Conservation (phyloP, 2,329 filamentous ascomycete genomes). For the Sclerotinia trifoliorum region DNA sequence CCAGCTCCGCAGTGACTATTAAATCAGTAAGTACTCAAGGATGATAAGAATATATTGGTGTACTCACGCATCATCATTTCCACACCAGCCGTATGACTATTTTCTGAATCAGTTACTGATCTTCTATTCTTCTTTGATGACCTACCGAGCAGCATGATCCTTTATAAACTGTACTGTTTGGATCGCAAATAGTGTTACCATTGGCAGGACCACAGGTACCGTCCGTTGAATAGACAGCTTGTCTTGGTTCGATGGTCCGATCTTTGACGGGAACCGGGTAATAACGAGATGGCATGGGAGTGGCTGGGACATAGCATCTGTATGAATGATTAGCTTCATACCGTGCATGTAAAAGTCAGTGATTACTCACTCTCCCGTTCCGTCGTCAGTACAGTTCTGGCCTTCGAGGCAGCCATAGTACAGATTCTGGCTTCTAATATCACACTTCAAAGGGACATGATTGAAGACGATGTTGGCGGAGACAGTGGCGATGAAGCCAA, state of each 20-base stretch:
- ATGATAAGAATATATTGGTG: background rate
- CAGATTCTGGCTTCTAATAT: slow-evolving; percentile 34
- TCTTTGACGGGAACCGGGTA: background rate
- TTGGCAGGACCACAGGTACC: slow-evolving; percentile 41
- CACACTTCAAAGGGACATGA: slow-evolving; percentile 47
- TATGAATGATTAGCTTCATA: slow-evolving; percentile 4
- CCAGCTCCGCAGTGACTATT: slow-evolving; percentile 41
- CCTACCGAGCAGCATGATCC: slow-evolving; percentile 47
- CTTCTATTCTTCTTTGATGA: slow-evolving; percentile 4
- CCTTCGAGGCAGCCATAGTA: slow-evolving; percentile 40
- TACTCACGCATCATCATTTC: slow-evolving; percentile 41
- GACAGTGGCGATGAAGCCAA: slow-evolving; percentile 41
- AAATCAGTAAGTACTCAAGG: slow-evolving; percentile 1
- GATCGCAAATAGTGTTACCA: slow-evolving; percentile 41
- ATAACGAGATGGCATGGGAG: slow-evolving; percentile 17
- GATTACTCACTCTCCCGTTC: slow-evolving; percentile 30
- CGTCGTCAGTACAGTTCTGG: slow-evolving; percentile 33
- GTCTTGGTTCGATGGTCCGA: slow-evolving; percentile 29
- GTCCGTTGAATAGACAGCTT: slow-evolving; percentile 45
- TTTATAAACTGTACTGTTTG: slow-evolving; percentile 46
- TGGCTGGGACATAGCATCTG: slow-evolving; percentile 33
- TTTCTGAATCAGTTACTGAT: slow-evolving; percentile 19
- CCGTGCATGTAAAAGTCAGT: background rate
- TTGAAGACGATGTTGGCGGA: slow-evolving; percentile 51
- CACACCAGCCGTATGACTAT: slow-evolving; percentile 44